Evolutionary conservation across 2,329 filamentous ascomycete genomes (phyloP).

Genomic region (Cladophialophora chaetospira): DNA sequence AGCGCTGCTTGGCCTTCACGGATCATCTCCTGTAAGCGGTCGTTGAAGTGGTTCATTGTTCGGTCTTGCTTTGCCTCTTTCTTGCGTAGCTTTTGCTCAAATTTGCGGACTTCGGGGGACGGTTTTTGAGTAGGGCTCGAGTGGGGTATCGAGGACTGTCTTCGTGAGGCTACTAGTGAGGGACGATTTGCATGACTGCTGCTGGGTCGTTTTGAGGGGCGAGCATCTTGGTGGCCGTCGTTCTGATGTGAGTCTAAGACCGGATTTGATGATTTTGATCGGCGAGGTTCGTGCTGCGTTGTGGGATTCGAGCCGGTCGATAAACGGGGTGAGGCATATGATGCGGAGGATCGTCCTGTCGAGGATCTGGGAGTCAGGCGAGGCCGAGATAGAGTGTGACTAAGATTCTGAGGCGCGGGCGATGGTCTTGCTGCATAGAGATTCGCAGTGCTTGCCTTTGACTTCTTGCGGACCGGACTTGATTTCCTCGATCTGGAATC

Average conservation of each 20-base stretch:
- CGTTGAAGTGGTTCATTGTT: constrained; percentile 76
- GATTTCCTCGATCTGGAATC: constrained; percentile 22
- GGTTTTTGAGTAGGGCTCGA: constrained; percentile 1
- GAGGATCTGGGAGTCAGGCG: constrained; percentile 55
- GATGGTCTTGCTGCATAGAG: constrained; percentile 5
- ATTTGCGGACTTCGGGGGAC: constrained; percentile 66
- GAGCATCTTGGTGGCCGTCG: neutral
- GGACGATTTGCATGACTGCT: constrained; percentile 8
- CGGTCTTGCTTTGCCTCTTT: constrained; percentile 79
- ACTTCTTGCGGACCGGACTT: constrained; percentile 33
- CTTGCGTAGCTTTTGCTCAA: constrained; percentile 69
- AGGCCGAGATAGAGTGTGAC: constrained; percentile 32
- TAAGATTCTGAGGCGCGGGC: neutral
- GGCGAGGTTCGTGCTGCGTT: constrained; percentile 8
- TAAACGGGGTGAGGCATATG: constrained; percentile 30
- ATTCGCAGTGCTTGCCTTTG: constrained; percentile 25
- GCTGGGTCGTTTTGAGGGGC: constrained; percentile 4
- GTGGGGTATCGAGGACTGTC: constrained; percentile 12
- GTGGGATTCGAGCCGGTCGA: constrained; percentile 8
- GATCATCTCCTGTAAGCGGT: constrained; percentile 81
- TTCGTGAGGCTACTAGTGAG: constrained; percentile 24
- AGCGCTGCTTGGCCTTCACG: constrained; percentile 83
- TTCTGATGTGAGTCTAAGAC: neutral
- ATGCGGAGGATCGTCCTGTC: constrained; percentile 49
- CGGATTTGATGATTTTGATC: neutral